A percentile compares a stretch with the other conserved stretches of the same genome.
Conservation (phyloP, 345 rosid genomes). For the Odontarrhena argentea region DNA sequence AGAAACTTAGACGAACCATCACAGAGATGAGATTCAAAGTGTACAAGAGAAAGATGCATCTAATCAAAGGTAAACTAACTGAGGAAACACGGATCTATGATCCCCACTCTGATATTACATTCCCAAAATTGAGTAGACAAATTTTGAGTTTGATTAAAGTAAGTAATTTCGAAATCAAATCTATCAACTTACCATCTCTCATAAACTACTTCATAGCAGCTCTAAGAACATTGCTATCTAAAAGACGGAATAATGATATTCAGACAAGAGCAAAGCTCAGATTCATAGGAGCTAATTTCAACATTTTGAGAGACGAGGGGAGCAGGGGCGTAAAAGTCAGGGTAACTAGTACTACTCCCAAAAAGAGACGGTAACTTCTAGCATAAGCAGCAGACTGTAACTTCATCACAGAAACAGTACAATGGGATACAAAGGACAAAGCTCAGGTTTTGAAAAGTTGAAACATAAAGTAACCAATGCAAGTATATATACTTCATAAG, state of each 20-base stretch:
- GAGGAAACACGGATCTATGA: too few relatives aligned
- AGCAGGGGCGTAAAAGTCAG: not conserved
- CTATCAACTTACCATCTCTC: not conserved
- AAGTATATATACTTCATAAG: too few relatives aligned
- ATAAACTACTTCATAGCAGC: not conserved
- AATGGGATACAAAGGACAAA: not conserved
- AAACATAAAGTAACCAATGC: too few relatives aligned
- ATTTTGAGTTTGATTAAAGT: too few relatives aligned
- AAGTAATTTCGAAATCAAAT: too few relatives aligned
- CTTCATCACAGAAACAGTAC: not conserved
- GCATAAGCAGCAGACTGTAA: conserved; percentile 21
- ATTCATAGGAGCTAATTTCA: not conserved
- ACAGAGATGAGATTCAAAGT: too few relatives aligned
- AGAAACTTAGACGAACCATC: too few relatives aligned
- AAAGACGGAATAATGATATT: not conserved
- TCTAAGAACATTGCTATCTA: not conserved
- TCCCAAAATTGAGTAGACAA: too few relatives aligned
- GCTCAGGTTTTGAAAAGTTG: not conserved
- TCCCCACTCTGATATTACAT: too few relatives aligned
- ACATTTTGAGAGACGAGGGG: not conserved
- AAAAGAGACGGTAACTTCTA: not conserved
- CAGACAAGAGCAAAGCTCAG: not conserved
- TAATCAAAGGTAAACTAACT: too few relatives aligned
- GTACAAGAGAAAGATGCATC: too few relatives aligned
- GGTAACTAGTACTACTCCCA: not conserved